A percentile compares a stretch with the other conserved stretches of the same genome.
These are phyloP conservation scores for Leccinellum luteum DNA, from an alignment of 768 basidiomycete species.

Conservation along the genomic window DNA sequence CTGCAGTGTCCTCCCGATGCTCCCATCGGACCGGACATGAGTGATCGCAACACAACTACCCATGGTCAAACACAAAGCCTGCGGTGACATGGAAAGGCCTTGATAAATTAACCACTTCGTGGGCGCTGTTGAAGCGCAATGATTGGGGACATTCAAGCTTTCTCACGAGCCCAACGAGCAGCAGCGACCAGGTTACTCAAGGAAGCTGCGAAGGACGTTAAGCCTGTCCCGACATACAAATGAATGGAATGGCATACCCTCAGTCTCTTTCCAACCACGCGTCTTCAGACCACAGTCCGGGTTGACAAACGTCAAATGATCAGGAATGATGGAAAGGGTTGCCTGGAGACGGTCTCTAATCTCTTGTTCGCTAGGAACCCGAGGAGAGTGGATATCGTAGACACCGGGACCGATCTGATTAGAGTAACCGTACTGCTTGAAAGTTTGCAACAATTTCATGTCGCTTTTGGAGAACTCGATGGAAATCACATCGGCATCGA, in stretches of 20 bases:
- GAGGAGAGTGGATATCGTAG: constrained; percentile 99
- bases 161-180: constrained; percentile 90
- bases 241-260: constrained; percentile 43
- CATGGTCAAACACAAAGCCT: constrained; percentile 48
- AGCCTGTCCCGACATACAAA: constrained; percentile 1
- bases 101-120: constrained; percentile 62
- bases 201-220: constrained; percentile 46
- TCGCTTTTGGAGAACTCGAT: constrained; percentile 98
- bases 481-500: constrained; percentile 98
- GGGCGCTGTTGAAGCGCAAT: constrained; percentile 92
- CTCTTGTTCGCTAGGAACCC: constrained; percentile 91
- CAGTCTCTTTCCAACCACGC: constrained; percentile 97
- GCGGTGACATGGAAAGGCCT: constrained; percentile 25
- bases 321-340: constrained; percentile 80
- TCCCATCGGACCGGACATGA: constrained; percentile 24
- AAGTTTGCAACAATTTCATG: constrained; percentile 94
- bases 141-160: constrained; percentile 53
- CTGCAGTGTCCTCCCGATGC: constrained; percentile 16
- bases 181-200: constrained; percentile 84
- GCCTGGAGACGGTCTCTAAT: constrained; percentile 88
- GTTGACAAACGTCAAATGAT: constrained; percentile 85
- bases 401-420: constrained; percentile 98
- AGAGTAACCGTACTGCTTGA: constrained; percentile 93
- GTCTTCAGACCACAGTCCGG: constrained; percentile 99
- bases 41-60: constrained; percentile 46